Evolutionary conservation across 192 early-diverging fungal species (phyloP), one percentile per base, ranked within the genome.

Genomic region (Coemansia sp.): DNA sequence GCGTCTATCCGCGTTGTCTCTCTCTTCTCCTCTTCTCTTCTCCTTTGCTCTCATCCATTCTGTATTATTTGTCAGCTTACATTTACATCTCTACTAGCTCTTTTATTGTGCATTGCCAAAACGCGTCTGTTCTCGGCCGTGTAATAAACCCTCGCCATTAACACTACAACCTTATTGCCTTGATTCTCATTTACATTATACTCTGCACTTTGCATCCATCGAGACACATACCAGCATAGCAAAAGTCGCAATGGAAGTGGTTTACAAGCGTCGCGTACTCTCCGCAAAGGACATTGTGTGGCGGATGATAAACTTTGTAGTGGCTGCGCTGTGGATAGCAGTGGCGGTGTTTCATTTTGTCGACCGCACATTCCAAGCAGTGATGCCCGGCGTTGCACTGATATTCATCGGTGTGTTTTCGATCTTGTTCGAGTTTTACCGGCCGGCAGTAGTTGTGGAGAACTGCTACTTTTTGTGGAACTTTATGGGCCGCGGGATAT

Each of bases 381-480:
- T 65, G 42, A 72, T 81, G 74, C 79, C 70, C 11, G 79, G 74
- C 39, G 56, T 81, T 20, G 74, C 71, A 14, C 51, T 81, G 25
- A 57, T 81, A 60, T 17, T 81, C 38, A 46, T 81, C 42, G 79
- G 74, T 61, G 19, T 69, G 11, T 46, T 48, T 37, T 72, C 79
- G 11, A 76, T 81, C 39, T 55, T 76, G 43, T 70, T 75, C 32
- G 79, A 81, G 79, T 76, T 81, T 54, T 76, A 61, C 58, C 79
- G 79, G 7, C 79, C 74, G 5, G 63, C 46, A 6, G 62, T 64
- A 38, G 61, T 81, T 14, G 65, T 81, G 19, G 56, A 75, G 43
- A 71, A 76, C 79, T 81, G 79, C 64, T 72, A 70, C 61, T 81
- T 81, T 62, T 11, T 81, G 70, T 81, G 79, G 79, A 81, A 81